Percentiles rank a stretch among this genome's conserved stretches.
These are phyloP conservation scores for Scutellaria baicalensis DNA, from an alignment of 257 asterid species.

Conservation along the genomic window DNA sequence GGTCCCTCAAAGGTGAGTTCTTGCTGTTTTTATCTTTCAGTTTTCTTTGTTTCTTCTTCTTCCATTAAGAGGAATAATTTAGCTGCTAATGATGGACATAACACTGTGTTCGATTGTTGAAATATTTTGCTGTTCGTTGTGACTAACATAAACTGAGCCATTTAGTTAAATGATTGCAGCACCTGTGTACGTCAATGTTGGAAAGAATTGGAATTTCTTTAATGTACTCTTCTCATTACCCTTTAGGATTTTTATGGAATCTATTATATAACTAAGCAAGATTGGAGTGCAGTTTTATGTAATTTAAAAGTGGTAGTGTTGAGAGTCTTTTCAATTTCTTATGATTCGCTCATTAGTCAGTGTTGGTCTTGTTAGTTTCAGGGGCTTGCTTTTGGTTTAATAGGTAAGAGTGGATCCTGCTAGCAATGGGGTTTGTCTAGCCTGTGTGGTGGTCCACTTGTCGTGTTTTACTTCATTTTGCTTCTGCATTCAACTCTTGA, in stretches of 20 bases:
- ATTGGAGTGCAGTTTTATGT: no score
- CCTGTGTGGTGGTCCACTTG: background rate
- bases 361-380: background rate
- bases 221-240: background rate
- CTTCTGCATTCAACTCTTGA: background rate
- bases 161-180: background rate
- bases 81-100: background rate
- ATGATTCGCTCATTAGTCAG: background rate
- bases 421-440: background rate
- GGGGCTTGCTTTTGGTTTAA: background rate
- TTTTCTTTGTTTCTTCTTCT: background rate
- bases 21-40: background rate
- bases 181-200: background rate
- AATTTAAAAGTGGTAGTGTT: background rate
- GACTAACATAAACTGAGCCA: background rate
- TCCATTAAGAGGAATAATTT: background rate
- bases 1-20: conserved; percentile 46
- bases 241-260: background rate
- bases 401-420: background rate
- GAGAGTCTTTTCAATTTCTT: background rate
- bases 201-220: background rate
- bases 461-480: no score
- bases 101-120: background rate
- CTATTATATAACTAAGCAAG: background rate
- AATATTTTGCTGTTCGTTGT: background rate